These are phyloP conservation scores for Xylaria flabelliformis DNA, from an alignment of 495 filamentous ascomycete species.

Conservation along the genomic window DNA sequence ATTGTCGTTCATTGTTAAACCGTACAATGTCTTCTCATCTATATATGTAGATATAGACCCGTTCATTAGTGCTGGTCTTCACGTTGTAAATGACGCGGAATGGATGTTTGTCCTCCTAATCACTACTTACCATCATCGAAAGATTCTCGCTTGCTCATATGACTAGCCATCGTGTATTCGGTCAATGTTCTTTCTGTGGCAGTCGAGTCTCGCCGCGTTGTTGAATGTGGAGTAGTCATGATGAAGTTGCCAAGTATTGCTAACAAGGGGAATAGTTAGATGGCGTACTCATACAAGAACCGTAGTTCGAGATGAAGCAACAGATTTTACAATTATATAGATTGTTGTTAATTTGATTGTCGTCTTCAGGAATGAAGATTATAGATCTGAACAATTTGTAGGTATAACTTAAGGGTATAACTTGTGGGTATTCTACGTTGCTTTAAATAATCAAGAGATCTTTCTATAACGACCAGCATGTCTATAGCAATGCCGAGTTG, in stretches of 20 bases:
- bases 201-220: conserved; percentile 4
- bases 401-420: not conserved
- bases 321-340: not conserved
- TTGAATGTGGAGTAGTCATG: conserved; percentile 15
- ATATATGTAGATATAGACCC: not conserved
- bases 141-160: not conserved
- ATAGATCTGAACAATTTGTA: too few relatives aligned
- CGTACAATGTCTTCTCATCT: conserved; percentile 23
- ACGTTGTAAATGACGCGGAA: not conserved
- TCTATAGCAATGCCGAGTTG: not conserved
- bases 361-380: not conserved
- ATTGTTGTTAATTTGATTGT: not conserved
- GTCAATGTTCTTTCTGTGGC: conserved; percentile 18
- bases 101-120: not conserved
- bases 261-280: not conserved
- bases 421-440: not conserved
- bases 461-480: not conserved
- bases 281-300: not conserved
- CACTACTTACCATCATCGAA: conserved; percentile 25
- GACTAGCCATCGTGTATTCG: not conserved
- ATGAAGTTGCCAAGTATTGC: not conserved
- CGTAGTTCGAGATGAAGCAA: not conserved
- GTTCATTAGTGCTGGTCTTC: not conserved
- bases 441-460: conserved; percentile 1
- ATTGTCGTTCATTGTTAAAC: not conserved